These are phyloP conservation scores for Xylariaceae sp. DNA, from an alignment of 2,329 filamentous ascomycete species.

Conservation along the genomic window DNA sequence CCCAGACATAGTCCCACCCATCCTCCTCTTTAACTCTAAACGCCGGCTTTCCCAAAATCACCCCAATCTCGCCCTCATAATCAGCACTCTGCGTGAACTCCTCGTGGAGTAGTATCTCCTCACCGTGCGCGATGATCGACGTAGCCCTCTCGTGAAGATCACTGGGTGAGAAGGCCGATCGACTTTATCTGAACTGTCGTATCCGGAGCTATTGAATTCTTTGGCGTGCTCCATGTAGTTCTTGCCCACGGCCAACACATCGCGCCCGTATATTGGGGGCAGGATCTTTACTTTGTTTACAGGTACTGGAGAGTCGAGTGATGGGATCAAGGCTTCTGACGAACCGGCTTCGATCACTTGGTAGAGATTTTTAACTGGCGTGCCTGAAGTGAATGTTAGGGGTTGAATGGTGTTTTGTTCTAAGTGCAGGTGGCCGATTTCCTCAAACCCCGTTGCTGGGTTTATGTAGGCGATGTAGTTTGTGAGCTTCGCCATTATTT, in stretches of 20 bases:
- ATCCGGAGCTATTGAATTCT: conserved; percentile 18
- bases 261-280: conserved; percentile 12
- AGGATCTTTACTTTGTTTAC: conserved; percentile 4
- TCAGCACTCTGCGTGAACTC: conserved; percentile 14
- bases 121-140: conserved; percentile 9
- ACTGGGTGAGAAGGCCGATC: conserved; percentile 13
- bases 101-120: conserved; percentile 13
- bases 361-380: conserved; percentile 13
- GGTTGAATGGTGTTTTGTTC: conserved; percentile 10
- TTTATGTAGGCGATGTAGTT: conserved; percentile 13
- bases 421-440: conserved; percentile 12
- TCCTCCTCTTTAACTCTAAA: conserved; percentile 9
- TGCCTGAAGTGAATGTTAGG: conserved; percentile 11
- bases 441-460: conserved; percentile 6
- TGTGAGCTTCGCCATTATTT: conserved; percentile 10
- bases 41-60: conserved; percentile 13
- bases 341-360: conserved; percentile 14
- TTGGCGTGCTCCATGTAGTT: conserved; percentile 17
- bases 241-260: conserved; percentile 14
- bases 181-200: conserved; percentile 17
- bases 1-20: conserved; percentile 15
- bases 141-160: conserved; percentile 15
- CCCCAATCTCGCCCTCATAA: conserved; percentile 17
- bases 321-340: not conserved
- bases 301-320: conserved; percentile 1